Evolutionary conservation across 495 filamentous ascomycete genomes (phyloP), one percentile per base, ranked within the genome.

Genomic region (Trichocladium uniseriatum): DNA sequence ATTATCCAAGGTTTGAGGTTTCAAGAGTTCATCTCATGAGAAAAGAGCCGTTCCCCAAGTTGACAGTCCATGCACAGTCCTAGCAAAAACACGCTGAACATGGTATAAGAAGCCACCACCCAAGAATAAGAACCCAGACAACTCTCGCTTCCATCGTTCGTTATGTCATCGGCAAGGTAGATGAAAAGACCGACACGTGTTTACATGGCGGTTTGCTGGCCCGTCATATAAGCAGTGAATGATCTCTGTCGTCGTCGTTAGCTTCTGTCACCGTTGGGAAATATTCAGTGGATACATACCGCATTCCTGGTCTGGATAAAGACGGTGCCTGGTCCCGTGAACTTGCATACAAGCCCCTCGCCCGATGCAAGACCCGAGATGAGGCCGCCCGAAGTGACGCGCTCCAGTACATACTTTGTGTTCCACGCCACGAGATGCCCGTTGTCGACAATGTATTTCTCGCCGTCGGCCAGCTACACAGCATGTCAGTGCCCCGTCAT

Each of bases 371-470:
- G 66, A 20, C 79, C 78, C 20, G 85, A 89, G 6, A 97, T 82
- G 38, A 98, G 79, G 20, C 92, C 94, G 11, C 92, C 92, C 16
- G 83, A 89, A 0, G 92, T 80, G 10, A 89, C 85, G 8, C 94
- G 83, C 67, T 95, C 87, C 38, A 97, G 79, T 10, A 83, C 71
- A 59, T 97, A 98, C 53, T 94, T 86, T 64, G 87, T 91, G 59
- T 96, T 96, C 92, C 92, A 98, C 5, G 92, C 94, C 1, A 98
- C 90, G 6, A 98, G 72, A 54, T 98, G 89, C 9, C 90, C 91
- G 58, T 98, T 98, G 58, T 98, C 90, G 43, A 98, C 81, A 48
- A 89, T 85, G 64, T 95, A 98, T 47, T 80, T 80, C 60, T 97
- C 91, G 2, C 80, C 80, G 6, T 84, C 79, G 27, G 67, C 71